Evolutionary conservation across 768 basidiomycete genomes (phyloP).

Genomic region (Strobilomyces dryophilus): DNA sequence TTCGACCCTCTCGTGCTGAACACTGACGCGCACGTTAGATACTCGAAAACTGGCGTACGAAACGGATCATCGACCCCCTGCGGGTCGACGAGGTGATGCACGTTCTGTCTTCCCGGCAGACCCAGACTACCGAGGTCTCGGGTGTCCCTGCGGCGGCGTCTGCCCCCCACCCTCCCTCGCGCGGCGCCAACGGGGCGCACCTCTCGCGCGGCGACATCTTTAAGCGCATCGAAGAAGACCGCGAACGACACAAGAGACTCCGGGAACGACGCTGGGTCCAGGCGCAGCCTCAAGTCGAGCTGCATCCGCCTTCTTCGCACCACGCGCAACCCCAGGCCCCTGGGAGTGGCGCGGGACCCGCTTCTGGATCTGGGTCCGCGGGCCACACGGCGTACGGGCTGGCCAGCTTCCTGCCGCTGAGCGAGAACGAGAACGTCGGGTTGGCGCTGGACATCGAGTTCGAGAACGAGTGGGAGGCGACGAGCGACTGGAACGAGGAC

Average conservation of each 20-base stretch:
- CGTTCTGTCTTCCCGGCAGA: slow-evolving; percentile 45
- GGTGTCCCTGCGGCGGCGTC: slow-evolving; percentile 19
- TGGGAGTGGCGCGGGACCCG: neutral
- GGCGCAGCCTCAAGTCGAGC: neutral
- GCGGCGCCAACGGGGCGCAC: slow-evolving; percentile 11
- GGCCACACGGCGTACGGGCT: slow-evolving; percentile 14
- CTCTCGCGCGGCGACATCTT: slow-evolving; percentile 69
- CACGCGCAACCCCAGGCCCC: neutral
- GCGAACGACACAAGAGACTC: slow-evolving; percentile 73
- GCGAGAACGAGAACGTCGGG: slow-evolving; percentile 47
- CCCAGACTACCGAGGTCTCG: slow-evolving; percentile 13
- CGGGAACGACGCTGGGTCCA: slow-evolving; percentile 4
- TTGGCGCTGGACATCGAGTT: slow-evolving; percentile 76
- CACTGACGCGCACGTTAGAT: slow-evolving; percentile 39
- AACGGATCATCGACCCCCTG: slow-evolving; percentile 78
- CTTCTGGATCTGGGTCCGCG: neutral
- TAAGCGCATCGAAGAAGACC: slow-evolving; percentile 87
- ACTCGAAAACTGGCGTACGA: slow-evolving; percentile 85
- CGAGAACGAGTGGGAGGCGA: slow-evolving; percentile 87
- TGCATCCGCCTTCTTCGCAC: neutral
- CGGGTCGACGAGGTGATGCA: slow-evolving; percentile 68
- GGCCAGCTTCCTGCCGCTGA: slow-evolving; percentile 24
- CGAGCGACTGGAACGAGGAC: slow-evolving; percentile 89
- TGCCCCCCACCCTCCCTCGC: slow-evolving; percentile 11
- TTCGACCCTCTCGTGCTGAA: neutral